A percentile compares a stretch with the other conserved stretches of the same genome.
phyloP scores from a whole-genome alignment of 2,329 filamentous ascomycete species.

The Blastomyces silverae region DNA sequence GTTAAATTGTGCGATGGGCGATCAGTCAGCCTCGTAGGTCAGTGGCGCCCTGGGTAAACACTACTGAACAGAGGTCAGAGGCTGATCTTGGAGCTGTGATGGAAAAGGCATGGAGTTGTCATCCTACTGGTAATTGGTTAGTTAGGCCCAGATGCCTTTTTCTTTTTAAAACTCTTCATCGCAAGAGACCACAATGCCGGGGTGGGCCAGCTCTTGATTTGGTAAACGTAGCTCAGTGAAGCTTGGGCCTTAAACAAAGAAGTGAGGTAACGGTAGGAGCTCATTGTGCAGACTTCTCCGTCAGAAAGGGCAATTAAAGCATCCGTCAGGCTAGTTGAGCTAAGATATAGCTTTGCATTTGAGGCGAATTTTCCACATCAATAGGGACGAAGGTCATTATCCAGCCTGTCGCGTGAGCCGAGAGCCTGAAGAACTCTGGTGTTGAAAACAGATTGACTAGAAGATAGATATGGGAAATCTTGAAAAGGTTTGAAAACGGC shows the following conservation, averaged over 20 bases:
- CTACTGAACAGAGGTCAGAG: background rate
- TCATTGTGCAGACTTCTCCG: background rate
- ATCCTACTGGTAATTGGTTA: no score
- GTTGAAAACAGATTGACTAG: no score
- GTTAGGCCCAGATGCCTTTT: background rate
- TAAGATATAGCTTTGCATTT: background rate
- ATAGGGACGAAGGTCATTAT: no score
- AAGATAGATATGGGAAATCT: no score
- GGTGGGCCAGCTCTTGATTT: background rate
- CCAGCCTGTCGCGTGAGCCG: no score
- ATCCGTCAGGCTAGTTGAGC: background rate
- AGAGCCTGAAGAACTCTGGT: no score
- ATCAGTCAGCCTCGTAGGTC: background rate
- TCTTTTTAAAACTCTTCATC: background rate
- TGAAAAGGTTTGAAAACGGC: no score
- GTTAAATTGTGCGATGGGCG: background rate
- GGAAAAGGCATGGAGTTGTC: background rate
- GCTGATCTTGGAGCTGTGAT: background rate
- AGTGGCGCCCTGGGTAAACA: background rate
- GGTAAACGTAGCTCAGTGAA: background rate
- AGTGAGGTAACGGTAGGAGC: background rate
- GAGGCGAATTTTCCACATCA: background rate
- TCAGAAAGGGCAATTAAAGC: background rate
- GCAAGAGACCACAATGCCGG: background rate
- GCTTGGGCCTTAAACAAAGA: constrained; percentile 1